Percentiles rank a stretch among this genome's conserved stretches.
These are phyloP conservation scores for Penicillium sp. DNA, from an alignment of 2,329 filamentous ascomycete species.

Conservation along the genomic window DNA sequence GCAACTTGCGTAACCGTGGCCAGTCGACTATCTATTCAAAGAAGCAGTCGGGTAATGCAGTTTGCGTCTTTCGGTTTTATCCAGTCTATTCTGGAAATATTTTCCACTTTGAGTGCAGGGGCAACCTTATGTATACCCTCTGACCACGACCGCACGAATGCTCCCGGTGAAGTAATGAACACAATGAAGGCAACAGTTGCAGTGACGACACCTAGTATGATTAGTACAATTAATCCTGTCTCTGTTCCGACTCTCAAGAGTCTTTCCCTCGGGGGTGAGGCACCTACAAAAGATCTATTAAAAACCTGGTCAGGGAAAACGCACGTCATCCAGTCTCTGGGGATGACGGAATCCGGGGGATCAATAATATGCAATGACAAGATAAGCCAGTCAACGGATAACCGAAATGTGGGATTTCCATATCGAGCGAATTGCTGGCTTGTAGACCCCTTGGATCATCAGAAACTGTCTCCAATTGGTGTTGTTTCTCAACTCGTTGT, in stretches of 20 bases:
- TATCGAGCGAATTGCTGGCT: constrained; percentile 21
- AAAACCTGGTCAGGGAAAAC: constrained; percentile 19
- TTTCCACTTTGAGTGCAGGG: constrained; percentile 53
- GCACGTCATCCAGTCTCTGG: background rate
- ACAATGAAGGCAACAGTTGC: constrained; percentile 51
- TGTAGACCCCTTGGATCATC: background rate
- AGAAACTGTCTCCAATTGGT: background rate
- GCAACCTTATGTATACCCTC: constrained; percentile 59
- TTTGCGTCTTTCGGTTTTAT: constrained; percentile 45
- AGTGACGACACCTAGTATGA: constrained; percentile 33
- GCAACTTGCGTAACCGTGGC: constrained; percentile 54
- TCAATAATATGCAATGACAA: background rate
- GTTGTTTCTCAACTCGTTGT: background rate
- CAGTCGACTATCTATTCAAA: constrained; percentile 44
- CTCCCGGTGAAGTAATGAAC: constrained; percentile 37
- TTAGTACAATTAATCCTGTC: background rate
- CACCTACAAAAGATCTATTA: constrained; percentile 23
- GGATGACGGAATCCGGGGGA: background rate
- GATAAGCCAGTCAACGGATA: constrained; percentile 31
- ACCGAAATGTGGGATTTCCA: constrained; percentile 32
- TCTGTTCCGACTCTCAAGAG: background rate
- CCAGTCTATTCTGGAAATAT: constrained; percentile 53
- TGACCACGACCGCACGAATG: constrained; percentile 37
- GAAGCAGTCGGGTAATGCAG: constrained; percentile 20
- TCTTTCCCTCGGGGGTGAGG: constrained; percentile 16